Evolutionary conservation across 352 stramenopile genomes (phyloP).

Genomic region (Thalassiosira sp.): DNA sequence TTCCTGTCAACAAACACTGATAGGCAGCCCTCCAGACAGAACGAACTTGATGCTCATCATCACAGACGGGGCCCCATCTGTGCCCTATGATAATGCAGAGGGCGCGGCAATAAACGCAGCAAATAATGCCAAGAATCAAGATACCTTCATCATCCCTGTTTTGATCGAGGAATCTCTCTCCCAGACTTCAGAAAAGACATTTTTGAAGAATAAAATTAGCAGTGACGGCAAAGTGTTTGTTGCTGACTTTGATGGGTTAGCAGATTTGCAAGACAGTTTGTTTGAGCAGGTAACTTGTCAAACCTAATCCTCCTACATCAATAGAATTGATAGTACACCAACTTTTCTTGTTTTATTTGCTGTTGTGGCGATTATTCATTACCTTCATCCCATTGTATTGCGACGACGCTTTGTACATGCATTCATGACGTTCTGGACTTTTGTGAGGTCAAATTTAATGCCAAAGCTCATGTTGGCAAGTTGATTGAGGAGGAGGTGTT

Average conservation of each 20-base stretch:
- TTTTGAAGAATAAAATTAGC: slow-evolving; percentile 30
- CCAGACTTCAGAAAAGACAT: not conserved
- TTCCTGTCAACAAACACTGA: slow-evolving; percentile 27
- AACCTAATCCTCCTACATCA: too few species aligned
- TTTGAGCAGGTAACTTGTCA: slow-evolving; percentile 35
- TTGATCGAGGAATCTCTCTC: slow-evolving; percentile 6
- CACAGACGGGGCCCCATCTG: slow-evolving; percentile 13
- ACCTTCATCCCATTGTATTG: too few species aligned
- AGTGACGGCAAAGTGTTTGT: slow-evolving; percentile 34
- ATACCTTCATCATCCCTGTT: slow-evolving; percentile 34
- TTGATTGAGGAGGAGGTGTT: too few species aligned
- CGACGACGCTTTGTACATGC: too few species aligned
- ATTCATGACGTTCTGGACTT: too few species aligned
- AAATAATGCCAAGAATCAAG: slow-evolving; percentile 7
- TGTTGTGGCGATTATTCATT: too few species aligned
- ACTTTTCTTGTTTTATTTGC: too few species aligned
- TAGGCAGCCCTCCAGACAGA: slow-evolving; percentile 1
- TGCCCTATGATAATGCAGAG: not conserved
- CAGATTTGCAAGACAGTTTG: slow-evolving; percentile 21
- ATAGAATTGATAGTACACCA: too few species aligned
- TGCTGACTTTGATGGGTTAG: slow-evolving; percentile 20
- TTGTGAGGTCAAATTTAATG: too few species aligned
- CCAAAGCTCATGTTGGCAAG: too few species aligned
- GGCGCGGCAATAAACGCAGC: slow-evolving; percentile 14
- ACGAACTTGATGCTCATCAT: slow-evolving; percentile 36